Evolutionary conservation across 2,329 filamentous ascomycete species (phyloP).

Genomic region (Amylocarpus encephaloides): DNA sequence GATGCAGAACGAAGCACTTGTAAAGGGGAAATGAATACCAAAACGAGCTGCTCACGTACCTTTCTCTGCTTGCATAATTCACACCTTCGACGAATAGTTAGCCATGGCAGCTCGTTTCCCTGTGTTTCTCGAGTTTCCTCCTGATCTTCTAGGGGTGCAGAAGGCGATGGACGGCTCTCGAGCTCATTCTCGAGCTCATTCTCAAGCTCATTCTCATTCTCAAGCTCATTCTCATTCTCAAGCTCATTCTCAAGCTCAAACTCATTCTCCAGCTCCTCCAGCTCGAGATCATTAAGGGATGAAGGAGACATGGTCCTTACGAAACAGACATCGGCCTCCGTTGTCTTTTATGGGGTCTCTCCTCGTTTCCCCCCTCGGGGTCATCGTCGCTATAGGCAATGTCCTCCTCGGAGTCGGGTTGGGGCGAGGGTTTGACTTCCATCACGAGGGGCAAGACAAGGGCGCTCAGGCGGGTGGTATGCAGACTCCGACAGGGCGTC

Average conservation of each 20-base stretch:
- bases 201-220: constrained; percentile 13
- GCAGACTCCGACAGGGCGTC: not conserved
- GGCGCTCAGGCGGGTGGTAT: not conserved
- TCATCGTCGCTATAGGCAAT: constrained; percentile 30
- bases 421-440: constrained; percentile 29
- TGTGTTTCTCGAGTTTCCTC: constrained; percentile 14
- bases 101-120: constrained; percentile 24
- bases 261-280: constrained; percentile 6
- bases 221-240: constrained; percentile 3
- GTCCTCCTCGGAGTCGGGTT: constrained; percentile 30
- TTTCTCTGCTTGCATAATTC: constrained; percentile 79
- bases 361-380: constrained; percentile 29
- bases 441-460: constrained; percentile 10
- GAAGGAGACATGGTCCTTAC: constrained; percentile 33
- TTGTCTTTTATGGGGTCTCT: constrained; percentile 40
- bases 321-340: constrained; percentile 44
- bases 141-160: constrained; percentile 10
- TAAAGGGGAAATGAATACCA: not conserved
- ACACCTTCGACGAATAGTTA: constrained; percentile 45
- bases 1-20: not conserved
- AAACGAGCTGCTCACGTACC: constrained; percentile 39
- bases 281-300: constrained; percentile 11
- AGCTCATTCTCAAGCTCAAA: no score
- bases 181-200: no score
- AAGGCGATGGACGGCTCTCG: constrained; percentile 5